These are phyloP conservation scores for Cercospora nicotianae DNA, from an alignment of 2,329 filamentous ascomycete species.

Conservation along the genomic window DNA sequence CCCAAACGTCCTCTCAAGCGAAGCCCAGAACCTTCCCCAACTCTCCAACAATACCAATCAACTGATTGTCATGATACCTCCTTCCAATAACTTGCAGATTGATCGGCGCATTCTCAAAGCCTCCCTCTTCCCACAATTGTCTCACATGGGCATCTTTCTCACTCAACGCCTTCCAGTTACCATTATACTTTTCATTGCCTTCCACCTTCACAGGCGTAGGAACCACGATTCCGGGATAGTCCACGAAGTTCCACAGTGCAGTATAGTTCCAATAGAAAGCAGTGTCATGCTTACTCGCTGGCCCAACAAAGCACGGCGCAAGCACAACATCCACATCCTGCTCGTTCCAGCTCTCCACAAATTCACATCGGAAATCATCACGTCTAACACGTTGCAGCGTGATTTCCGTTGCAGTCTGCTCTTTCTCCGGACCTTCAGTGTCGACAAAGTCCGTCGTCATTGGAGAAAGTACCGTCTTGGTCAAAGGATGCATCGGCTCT, in stretches of 20 bases:
- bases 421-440: constrained; percentile 9
- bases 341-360: constrained; percentile 21
- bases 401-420: constrained; percentile 24
- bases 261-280: constrained; percentile 27
- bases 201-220: constrained; percentile 20
- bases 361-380: constrained; percentile 21
- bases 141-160: constrained; percentile 20
- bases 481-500: constrained; percentile 22
- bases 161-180: constrained; percentile 17
- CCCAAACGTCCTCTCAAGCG: not conserved
- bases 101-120: constrained; percentile 22
- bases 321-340: constrained; percentile 26
- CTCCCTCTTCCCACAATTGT: constrained; percentile 22
- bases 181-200: constrained; percentile 15
- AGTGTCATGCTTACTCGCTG: constrained; percentile 23
- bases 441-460: constrained; percentile 12
- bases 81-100: constrained; percentile 24
- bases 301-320: constrained; percentile 23
- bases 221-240: constrained; percentile 24
- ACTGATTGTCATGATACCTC: constrained; percentile 22
- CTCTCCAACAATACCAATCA: constrained; percentile 22
- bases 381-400: constrained; percentile 15
- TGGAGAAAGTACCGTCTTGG: constrained; percentile 20
- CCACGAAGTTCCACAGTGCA: constrained; percentile 25
- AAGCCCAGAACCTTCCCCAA: constrained; percentile 21